phyloP scores from a whole-genome alignment of 2,329 filamentous ascomycete genomes.

The Emergomyces orientalis region DNA sequence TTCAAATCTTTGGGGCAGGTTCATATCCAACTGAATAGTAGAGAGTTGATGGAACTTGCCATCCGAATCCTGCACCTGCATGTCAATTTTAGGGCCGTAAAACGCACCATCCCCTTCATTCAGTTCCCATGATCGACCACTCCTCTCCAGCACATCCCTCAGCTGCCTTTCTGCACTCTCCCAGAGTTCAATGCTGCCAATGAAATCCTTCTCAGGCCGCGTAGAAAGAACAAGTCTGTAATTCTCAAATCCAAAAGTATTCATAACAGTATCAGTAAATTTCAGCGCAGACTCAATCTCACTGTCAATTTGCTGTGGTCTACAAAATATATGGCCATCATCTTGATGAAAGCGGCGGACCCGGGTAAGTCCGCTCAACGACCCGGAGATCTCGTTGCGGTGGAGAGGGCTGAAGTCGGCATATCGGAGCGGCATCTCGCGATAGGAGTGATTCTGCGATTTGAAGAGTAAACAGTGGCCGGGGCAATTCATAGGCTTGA shows the following conservation, averaged over 20 bases:
- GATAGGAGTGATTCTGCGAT: conserved; percentile 62
- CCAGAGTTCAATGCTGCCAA: conserved; percentile 64
- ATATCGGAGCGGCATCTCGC: conserved; percentile 72
- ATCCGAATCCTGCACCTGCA: conserved; percentile 67
- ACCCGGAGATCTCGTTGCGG: conserved; percentile 74
- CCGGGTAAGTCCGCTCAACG: conserved; percentile 70
- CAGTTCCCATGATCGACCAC: conserved; percentile 59
- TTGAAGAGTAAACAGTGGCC: conserved; percentile 80
- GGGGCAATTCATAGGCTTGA: conserved; percentile 92
- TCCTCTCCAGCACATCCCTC: conserved; percentile 52
- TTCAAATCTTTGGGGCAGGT: conserved; percentile 72
- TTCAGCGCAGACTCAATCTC: conserved; percentile 66
- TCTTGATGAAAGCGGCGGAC: conserved; percentile 85
- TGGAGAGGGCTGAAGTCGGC: conserved; percentile 84
- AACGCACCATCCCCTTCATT: conserved; percentile 81
- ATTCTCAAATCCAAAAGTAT: conserved; percentile 58
- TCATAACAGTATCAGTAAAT: conserved; percentile 65
- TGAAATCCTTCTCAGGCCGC: conserved; percentile 64
- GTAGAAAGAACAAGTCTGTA: conserved; percentile 74
- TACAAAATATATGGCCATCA: conserved; percentile 84
- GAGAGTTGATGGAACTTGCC: conserved; percentile 84
- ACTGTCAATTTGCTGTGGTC: conserved; percentile 61
- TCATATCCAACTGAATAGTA: conserved; percentile 83
- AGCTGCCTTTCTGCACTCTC: conserved; percentile 59
- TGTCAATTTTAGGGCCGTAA: conserved; percentile 87